A percentile compares a stretch with the other conserved stretches of the same genome.
These are phyloP conservation scores for Verticillium albo-atrum DNA, from an alignment of 2,329 filamentous ascomycete genomes.

Conservation along the genomic window DNA sequence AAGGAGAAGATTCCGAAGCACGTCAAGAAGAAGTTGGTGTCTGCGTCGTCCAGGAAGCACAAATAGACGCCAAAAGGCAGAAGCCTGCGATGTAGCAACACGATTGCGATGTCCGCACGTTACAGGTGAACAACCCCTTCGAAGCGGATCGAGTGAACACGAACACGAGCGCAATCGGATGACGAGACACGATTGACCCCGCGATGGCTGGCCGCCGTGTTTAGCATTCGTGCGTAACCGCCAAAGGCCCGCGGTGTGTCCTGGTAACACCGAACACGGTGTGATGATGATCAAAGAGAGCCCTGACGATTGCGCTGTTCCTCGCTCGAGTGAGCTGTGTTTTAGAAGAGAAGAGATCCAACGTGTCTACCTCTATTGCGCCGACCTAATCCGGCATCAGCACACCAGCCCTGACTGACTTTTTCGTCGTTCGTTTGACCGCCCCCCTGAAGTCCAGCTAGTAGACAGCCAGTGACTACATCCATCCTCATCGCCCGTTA, in stretches of 20 bases:
- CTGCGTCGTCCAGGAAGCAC: constrained; percentile 57
- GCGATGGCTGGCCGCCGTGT: constrained; percentile 12
- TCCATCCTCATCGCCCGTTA: too few relatives aligned
- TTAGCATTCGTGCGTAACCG: constrained; percentile 32
- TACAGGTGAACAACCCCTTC: background rate
- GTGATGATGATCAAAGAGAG: constrained; percentile 58
- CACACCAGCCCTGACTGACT: too few relatives aligned
- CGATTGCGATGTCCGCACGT: background rate
- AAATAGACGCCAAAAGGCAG: constrained; percentile 34
- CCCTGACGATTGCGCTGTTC: constrained; percentile 38
- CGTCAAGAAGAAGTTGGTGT: constrained; percentile 84
- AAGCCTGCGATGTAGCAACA: background rate
- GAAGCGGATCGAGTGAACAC: background rate
- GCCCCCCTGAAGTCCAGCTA: too few relatives aligned
- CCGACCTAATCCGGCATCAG: too few relatives aligned
- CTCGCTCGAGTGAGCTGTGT: background rate
- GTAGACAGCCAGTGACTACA: too few relatives aligned
- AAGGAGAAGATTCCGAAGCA: constrained; percentile 97
- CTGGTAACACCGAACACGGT: constrained; percentile 29
- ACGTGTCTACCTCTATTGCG: too few relatives aligned
- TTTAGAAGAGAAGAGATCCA: too few relatives aligned
- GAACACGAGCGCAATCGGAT: constrained; percentile 34
- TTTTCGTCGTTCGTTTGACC: too few relatives aligned
- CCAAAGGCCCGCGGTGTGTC: constrained; percentile 21
- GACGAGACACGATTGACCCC: constrained; percentile 32